A percentile compares a stretch with the other conserved stretches of the same genome.
Conservation (phyloP, 805 yeast species). For the Metschnikowia dekortorum region DNA sequence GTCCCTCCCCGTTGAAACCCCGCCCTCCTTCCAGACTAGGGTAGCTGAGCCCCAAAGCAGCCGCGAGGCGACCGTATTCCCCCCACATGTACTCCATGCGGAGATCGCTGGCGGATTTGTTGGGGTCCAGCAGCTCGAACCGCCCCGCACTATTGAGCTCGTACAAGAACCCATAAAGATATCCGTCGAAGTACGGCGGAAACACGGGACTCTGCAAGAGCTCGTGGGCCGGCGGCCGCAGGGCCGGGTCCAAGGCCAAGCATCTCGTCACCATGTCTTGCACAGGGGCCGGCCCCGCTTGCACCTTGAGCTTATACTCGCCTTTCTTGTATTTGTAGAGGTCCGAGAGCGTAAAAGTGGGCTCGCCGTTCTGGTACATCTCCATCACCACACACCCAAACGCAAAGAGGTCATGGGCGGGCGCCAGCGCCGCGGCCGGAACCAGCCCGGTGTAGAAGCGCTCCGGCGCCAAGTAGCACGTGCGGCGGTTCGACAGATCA, state of each 20-base stretch:
- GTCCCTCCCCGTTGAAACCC: too few relatives aligned
- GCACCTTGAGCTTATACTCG: constrained; percentile 62
- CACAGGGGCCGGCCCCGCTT: constrained; percentile 50
- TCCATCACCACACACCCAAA: constrained; percentile 90
- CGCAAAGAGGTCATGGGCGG: constrained; percentile 77
- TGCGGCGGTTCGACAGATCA: constrained; percentile 82
- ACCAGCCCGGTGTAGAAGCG: constrained; percentile 49
- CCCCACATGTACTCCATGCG: constrained; percentile 57
- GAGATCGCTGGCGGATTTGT: constrained; percentile 31
- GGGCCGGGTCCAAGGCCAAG: constrained; percentile 58
- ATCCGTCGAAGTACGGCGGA: constrained; percentile 65
- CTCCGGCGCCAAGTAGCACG: constrained; percentile 94
- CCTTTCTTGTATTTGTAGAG: constrained; percentile 74
- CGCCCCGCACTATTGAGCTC: constrained; percentile 23
- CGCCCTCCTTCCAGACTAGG: not conserved
- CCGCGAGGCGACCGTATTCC: constrained; percentile 47
- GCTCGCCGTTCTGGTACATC: constrained; percentile 77
- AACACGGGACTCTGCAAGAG: constrained; percentile 53
- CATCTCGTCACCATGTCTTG: constrained; percentile 56
- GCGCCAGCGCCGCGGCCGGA: constrained; percentile 31
- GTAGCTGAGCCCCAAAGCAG: constrained; percentile 23
- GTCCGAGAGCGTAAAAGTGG: constrained; percentile 83
- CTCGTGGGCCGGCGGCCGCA: constrained; percentile 53
- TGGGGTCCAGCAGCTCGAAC: constrained; percentile 15
- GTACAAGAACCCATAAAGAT: constrained; percentile 62